Conservation (phyloP, 2,329 filamentous ascomycete species). For the Penicillium sp. region DNA sequence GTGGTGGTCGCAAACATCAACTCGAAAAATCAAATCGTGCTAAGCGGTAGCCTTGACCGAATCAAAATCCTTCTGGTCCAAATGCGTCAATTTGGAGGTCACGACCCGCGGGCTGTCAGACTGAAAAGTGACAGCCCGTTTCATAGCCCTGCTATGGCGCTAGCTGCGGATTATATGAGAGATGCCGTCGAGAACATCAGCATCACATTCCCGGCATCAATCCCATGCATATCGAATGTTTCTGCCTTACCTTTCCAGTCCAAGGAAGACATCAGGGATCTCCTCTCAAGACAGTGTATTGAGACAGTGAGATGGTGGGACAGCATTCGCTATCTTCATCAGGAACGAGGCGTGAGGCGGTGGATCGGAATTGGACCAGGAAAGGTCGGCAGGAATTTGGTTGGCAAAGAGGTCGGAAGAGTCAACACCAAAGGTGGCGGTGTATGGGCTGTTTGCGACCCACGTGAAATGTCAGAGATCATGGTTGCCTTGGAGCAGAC, state of each 20-base stretch:
- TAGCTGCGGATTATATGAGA: conserved; percentile 72
- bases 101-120: conserved; percentile 83
- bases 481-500: conserved; percentile 65
- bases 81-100: conserved; percentile 82
- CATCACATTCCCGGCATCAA: conserved; percentile 69
- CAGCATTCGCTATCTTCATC: conserved; percentile 83
- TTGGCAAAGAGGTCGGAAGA: conserved; percentile 89
- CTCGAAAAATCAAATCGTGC: conserved; percentile 91
- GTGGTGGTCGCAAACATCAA: conserved; percentile 93
- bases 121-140: conserved; percentile 87
- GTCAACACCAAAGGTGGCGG: conserved; percentile 82
- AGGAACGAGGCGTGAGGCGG: conserved; percentile 73
- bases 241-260: conserved; percentile 73
- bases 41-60: conserved; percentile 79
- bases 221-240: conserved; percentile 85
- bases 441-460: conserved; percentile 87
- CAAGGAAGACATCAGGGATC: conserved; percentile 70
- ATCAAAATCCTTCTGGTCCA: conserved; percentile 81
- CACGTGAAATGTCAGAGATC: conserved; percentile 69
- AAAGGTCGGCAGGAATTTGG: conserved; percentile 87
- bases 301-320: conserved; percentile 96
- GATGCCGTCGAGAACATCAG: conserved; percentile 60
- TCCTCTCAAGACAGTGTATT: conserved; percentile 77
- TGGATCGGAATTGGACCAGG: conserved; percentile 94
- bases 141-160: conserved; percentile 87